Conservation (phyloP, 2,329 filamentous ascomycete species). For the Paracorniculantispora psalliotae region DNA sequence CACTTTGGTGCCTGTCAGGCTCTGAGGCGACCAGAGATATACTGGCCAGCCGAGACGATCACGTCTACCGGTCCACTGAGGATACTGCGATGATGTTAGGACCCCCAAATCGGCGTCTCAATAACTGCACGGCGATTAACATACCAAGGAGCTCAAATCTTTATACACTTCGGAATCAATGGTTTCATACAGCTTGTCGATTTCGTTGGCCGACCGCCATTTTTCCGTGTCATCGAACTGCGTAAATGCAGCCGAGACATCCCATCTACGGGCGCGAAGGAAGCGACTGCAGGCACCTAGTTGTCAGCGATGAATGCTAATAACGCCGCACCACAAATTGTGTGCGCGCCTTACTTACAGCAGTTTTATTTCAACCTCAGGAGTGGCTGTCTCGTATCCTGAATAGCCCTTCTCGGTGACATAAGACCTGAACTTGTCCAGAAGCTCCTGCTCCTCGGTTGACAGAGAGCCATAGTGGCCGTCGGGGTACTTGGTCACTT, state of each 20-base stretch:
- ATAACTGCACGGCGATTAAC: slow-evolving; percentile 25
- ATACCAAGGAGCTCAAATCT: slow-evolving; percentile 67
- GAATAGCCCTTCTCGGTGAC: slow-evolving; percentile 60
- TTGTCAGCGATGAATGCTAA: neutral
- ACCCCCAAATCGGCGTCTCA: no score
- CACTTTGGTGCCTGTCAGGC: slow-evolving; percentile 74
- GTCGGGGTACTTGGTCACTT: neutral
- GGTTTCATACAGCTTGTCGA: slow-evolving; percentile 76
- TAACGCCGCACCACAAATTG: neutral
- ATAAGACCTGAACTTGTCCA: slow-evolving; percentile 67
- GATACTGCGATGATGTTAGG: neutral
- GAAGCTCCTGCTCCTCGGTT: slow-evolving; percentile 58
- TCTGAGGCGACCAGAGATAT: slow-evolving; percentile 2
- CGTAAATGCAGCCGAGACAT: slow-evolving; percentile 67
- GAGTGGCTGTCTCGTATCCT: neutral
- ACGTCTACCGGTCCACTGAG: neutral
- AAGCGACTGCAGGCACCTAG: slow-evolving; percentile 57
- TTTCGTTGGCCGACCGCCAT: slow-evolving; percentile 75
- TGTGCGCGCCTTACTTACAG: neutral
- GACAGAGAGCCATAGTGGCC: slow-evolving; percentile 52
- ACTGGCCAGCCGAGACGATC: neutral
- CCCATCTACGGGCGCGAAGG: slow-evolving; percentile 78
- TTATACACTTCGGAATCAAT: slow-evolving; percentile 85
- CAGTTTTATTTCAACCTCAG: neutral
- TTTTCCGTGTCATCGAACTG: slow-evolving; percentile 88